Evolutionary conservation across 805 yeast species (phyloP).

Genomic region (Clavispora asparagi): DNA sequence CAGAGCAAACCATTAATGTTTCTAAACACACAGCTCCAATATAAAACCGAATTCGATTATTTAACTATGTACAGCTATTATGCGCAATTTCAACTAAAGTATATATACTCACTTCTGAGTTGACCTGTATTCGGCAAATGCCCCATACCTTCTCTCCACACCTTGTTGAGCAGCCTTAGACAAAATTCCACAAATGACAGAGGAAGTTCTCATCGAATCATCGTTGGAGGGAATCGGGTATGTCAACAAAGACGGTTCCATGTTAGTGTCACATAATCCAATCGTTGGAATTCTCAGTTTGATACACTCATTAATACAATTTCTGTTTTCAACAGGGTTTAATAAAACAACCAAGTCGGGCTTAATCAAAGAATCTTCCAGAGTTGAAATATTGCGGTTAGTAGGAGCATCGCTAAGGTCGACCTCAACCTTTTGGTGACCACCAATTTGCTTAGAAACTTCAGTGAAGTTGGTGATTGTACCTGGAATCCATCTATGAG

Average conservation of each 20-base stretch:
- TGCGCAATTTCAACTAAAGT: background rate
- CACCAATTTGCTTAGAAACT: constrained; percentile 50
- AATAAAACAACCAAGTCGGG: constrained; percentile 86
- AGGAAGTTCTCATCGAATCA: constrained; percentile 77
- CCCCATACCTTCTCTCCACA: constrained; percentile 46
- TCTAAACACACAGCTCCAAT: background rate
- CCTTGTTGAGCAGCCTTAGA: constrained; percentile 85
- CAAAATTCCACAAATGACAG: constrained; percentile 75
- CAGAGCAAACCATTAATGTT: background rate
- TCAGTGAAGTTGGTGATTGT: constrained; percentile 80
- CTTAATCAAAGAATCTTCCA: constrained; percentile 53
- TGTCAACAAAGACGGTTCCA: constrained; percentile 83
- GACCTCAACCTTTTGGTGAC: constrained; percentile 47
- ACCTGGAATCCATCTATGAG: constrained; percentile 91
- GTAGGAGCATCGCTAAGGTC: constrained; percentile 70
- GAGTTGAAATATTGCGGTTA: constrained; percentile 46
- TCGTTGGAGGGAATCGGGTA: constrained; percentile 97
- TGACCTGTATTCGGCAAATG: constrained; percentile 13
- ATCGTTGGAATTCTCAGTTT: constrained; percentile 84
- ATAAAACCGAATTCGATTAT: background rate
- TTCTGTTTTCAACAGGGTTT: constrained; percentile 83
- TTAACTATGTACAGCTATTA: background rate
- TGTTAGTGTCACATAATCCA: constrained; percentile 90
- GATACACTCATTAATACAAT: constrained; percentile 75
- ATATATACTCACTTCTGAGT: background rate